Evolutionary conservation across 768 basidiomycete species (phyloP).

Genomic region (Suillus subalutaceus): DNA sequence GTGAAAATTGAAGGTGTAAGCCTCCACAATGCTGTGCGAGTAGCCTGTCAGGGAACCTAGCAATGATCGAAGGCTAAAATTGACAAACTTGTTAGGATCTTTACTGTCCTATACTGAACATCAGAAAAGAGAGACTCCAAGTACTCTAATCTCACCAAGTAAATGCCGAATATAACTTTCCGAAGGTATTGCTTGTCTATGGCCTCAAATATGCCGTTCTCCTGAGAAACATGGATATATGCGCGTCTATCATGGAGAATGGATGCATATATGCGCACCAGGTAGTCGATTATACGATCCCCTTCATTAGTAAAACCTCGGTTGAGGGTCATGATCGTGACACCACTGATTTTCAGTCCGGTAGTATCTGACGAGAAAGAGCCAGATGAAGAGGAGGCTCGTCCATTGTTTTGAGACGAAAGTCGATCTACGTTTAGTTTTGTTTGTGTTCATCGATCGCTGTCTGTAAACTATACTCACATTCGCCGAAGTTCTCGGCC

Average conservation of each 20-base stretch:
- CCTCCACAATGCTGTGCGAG: slow-evolving; percentile 71
- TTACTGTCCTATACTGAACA: slow-evolving; percentile 62
- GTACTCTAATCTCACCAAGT: slow-evolving; percentile 55
- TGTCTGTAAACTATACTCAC: slow-evolving; percentile 36
- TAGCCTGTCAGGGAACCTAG: slow-evolving; percentile 17
- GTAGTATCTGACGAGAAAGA: slow-evolving; percentile 42
- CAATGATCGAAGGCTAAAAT: slow-evolving; percentile 2
- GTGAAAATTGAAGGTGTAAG: slow-evolving; percentile 87
- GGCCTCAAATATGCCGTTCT: slow-evolving; percentile 86
- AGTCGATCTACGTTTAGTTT: slow-evolving; percentile 24
- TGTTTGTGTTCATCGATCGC: neutral
- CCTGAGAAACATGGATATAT: slow-evolving; percentile 45
- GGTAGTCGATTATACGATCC: slow-evolving; percentile 77
- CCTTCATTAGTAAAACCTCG: slow-evolving; percentile 83
- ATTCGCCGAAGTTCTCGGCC: slow-evolving; percentile 76
- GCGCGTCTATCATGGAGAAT: slow-evolving; percentile 15
- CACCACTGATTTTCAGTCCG: slow-evolving; percentile 56
- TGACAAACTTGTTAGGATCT: slow-evolving; percentile 78
- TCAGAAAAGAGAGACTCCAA: slow-evolving; percentile 1
- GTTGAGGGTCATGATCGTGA: slow-evolving; percentile 74
- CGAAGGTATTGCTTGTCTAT: slow-evolving; percentile 82
- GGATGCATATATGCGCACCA: slow-evolving; percentile 51
- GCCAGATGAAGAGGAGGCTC: slow-evolving; percentile 33
- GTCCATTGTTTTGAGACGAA: slow-evolving; percentile 33
- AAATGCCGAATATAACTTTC: slow-evolving; percentile 85